Percentiles rank a stretch among this genome's conserved stretches.
These are phyloP conservation scores for Hylodesmum podocarpum DNA, from an alignment of 306 rosid species.

Conservation along the genomic window DNA sequence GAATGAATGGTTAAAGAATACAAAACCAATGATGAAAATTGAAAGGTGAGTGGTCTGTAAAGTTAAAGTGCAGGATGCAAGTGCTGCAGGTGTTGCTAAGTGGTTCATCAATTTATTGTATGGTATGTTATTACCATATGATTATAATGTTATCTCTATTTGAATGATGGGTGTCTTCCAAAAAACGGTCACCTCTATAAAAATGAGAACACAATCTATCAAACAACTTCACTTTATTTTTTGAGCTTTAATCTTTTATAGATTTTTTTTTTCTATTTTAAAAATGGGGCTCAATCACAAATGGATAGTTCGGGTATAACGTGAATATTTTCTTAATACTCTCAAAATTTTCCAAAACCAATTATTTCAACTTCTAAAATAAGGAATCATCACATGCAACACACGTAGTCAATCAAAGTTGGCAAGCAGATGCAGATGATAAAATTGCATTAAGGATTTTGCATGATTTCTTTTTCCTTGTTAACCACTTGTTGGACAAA, in stretches of 20 bases:
- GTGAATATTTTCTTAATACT: not conserved
- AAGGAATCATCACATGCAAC: not conserved
- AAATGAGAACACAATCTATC: too few species aligned
- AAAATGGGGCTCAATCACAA: not conserved
- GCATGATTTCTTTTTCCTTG: not conserved
- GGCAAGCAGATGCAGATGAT: not conserved
- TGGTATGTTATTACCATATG: too few species aligned
- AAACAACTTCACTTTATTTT: not conserved
- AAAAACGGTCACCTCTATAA: too few species aligned
- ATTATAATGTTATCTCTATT: too few species aligned
- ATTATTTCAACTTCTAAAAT: not conserved
- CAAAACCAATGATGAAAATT: too few species aligned
- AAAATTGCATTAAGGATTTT: not conserved
- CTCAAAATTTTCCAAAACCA: not conserved
- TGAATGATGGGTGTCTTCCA: too few species aligned
- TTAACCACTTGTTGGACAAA: not conserved
- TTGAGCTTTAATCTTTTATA: not conserved
- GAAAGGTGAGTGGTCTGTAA: too few species aligned
- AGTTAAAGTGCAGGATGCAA: too few species aligned
- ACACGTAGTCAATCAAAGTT: not conserved
- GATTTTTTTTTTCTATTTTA: not conserved
- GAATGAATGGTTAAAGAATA: too few species aligned
- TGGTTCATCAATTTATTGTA: too few species aligned
- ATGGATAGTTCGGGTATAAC: not conserved
- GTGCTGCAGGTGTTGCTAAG: too few species aligned